These are phyloP conservation scores for Breynia disticha DNA, from an alignment of 441 rosid species.

Conservation along the genomic window DNA sequence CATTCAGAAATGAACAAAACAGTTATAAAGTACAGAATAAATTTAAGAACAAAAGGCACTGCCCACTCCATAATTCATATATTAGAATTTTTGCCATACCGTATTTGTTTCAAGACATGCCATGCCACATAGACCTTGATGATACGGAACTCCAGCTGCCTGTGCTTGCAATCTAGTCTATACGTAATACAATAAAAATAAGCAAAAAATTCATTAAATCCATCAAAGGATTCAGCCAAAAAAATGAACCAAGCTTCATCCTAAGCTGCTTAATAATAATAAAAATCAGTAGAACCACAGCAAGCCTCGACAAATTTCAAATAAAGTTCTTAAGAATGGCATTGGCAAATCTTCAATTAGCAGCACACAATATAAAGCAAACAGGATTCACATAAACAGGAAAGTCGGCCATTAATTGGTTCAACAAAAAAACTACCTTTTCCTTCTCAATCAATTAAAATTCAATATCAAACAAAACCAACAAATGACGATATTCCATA, in stretches of 20 bases:
- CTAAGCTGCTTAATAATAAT: background rate
- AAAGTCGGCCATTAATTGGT: too few relatives aligned
- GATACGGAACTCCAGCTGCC: conserved; percentile 74
- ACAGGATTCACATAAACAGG: too few relatives aligned
- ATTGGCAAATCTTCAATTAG: too few relatives aligned
- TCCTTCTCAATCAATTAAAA: too few relatives aligned
- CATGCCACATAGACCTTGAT: conserved; percentile 47
- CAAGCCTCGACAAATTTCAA: too few relatives aligned
- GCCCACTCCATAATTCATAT: too few relatives aligned
- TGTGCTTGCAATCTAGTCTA: conserved; percentile 91
- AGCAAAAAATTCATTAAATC: background rate
- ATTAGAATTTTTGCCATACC: background rate
- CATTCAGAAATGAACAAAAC: background rate
- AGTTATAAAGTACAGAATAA: background rate
- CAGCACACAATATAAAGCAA: too few relatives aligned
- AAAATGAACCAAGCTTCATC: background rate
- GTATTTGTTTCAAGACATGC: conserved; percentile 6
- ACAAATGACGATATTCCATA: too few relatives aligned
- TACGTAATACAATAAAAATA: background rate
- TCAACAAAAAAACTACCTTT: too few relatives aligned
- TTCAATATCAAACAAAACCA: too few relatives aligned
- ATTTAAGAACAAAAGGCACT: background rate
- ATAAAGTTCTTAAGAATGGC: too few relatives aligned
- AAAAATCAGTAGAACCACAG: too few relatives aligned
- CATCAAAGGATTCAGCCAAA: background rate